A percentile compares a stretch with the other conserved stretches of the same genome.
These are phyloP conservation scores for Groenewaldozyma sp. DNA, from an alignment of 1,139 yeast genomes.

Conservation along the genomic window DNA sequence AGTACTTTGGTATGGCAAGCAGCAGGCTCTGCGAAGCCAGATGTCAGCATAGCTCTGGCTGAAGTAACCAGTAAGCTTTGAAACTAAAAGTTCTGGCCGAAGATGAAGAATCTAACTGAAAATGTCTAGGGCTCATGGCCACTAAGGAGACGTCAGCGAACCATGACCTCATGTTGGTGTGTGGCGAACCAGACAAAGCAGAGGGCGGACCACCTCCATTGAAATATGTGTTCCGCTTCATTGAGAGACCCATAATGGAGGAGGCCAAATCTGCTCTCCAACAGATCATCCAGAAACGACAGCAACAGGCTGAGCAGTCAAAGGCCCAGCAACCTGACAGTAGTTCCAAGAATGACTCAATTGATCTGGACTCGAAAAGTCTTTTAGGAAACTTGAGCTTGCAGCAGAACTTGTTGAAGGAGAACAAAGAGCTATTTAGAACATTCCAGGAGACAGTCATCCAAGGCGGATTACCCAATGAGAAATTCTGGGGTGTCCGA, in stretches of 20 bases:
- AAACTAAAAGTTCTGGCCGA: neutral
- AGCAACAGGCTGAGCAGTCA: neutral
- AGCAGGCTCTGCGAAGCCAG: constrained; percentile 3
- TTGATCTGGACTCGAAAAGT: constrained; percentile 29
- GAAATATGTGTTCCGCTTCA: constrained; percentile 49
- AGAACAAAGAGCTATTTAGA: constrained; percentile 59
- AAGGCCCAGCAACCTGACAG: neutral
- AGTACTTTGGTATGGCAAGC: constrained; percentile 16
- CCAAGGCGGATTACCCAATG: constrained; percentile 62
- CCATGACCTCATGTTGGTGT: constrained; percentile 51
- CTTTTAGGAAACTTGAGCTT: constrained; percentile 61
- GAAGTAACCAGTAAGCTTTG: constrained; percentile 10
- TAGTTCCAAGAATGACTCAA: constrained; percentile 22
- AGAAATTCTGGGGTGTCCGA: constrained; percentile 83
- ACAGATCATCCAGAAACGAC: constrained; percentile 39
- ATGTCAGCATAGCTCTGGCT: constrained; percentile 11
- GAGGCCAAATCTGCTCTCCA: constrained; percentile 61
- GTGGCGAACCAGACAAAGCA: constrained; percentile 19
- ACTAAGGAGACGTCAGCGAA: constrained; percentile 63
- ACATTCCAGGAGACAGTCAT: constrained; percentile 87
- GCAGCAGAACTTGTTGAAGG: constrained; percentile 68
- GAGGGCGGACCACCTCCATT: constrained; percentile 42
- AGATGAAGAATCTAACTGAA: neutral
- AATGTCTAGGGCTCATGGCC: constrained; percentile 45
- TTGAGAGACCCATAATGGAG: constrained; percentile 67